Percentiles rank a stretch among this genome's conserved stretches.
Evolutionary conservation across 768 basidiomycete genomes (phyloP).

Genomic region (Rhizopogon roseolus): DNA sequence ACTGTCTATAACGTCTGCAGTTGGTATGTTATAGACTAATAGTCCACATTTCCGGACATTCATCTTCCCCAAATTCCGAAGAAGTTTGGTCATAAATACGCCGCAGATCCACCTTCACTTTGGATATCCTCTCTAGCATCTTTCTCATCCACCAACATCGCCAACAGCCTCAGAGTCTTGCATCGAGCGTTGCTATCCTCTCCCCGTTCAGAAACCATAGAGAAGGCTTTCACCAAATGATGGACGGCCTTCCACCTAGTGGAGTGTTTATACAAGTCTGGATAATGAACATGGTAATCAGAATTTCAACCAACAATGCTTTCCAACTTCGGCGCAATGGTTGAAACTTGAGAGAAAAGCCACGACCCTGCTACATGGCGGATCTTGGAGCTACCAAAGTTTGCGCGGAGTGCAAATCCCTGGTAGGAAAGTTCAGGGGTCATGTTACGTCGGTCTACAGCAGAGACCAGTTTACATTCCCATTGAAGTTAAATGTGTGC

Average conservation of each 20-base stretch:
- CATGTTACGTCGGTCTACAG: too few relatives aligned
- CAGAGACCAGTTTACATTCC: neutral
- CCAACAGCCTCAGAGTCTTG: neutral
- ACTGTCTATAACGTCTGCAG: too few relatives aligned
- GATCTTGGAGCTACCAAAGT: neutral
- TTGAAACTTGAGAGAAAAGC: neutral
- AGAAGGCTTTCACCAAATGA: constrained; percentile 13
- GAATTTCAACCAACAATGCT: neutral
- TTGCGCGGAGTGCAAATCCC: neutral
- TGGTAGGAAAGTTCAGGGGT: neutral
- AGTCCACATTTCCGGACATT: neutral
- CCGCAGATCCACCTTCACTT: neutral
- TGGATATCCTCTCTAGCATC: neutral
- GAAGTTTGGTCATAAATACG: neutral
- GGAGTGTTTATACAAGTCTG: constrained; percentile 12
- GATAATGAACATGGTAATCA: neutral
- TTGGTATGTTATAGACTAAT: too few relatives aligned
- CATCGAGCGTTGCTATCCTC: neutral
- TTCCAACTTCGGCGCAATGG: neutral
- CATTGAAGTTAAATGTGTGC: neutral
- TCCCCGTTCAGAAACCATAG: constrained; percentile 3
- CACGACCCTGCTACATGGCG: neutral
- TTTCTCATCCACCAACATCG: neutral
- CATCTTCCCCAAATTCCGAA: neutral
- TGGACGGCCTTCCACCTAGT: constrained; percentile 21